Evolutionary conservation across 2,329 filamentous ascomycete species (phyloP).

Genomic region (Aquanectria penicillioides): DNA sequence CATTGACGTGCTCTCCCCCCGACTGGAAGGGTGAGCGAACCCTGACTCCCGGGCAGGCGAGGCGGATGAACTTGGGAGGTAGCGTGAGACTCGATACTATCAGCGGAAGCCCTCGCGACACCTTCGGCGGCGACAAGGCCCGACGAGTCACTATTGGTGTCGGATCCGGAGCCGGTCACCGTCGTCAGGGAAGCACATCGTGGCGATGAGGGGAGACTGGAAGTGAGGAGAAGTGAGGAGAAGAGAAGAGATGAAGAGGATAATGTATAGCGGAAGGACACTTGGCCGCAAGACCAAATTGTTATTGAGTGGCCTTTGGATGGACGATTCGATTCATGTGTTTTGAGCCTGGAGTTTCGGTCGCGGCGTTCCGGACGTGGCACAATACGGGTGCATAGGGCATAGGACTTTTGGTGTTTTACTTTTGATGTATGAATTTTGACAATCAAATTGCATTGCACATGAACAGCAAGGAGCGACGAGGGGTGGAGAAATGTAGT

Average conservation of each 20-base stretch:
- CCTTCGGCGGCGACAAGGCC: constrained; percentile 37
- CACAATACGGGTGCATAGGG: constrained; percentile 7
- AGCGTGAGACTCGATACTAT: constrained; percentile 47
- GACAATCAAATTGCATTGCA: constrained; percentile 7
- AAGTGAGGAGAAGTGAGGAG: not conserved
- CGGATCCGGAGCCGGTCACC: constrained; percentile 40
- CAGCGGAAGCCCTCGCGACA: constrained; percentile 38
- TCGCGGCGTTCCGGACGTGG: constrained; percentile 7
- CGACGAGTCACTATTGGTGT: constrained; percentile 52
- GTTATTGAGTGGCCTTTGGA: constrained; percentile 32
- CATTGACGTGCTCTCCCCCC: constrained; percentile 62
- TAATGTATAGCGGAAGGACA: too few species aligned
- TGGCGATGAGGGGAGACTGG: constrained; percentile 42
- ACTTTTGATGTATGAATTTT: constrained; percentile 19
- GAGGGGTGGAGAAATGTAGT: too few species aligned
- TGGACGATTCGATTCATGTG: constrained; percentile 28
- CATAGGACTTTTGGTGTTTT: constrained; percentile 4
- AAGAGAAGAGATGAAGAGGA: too few species aligned
- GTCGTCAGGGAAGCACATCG: constrained; percentile 44
- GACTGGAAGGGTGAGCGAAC: constrained; percentile 50
- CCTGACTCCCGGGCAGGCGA: constrained; percentile 65
- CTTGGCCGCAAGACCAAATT: constrained; percentile 23
- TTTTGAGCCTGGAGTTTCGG: constrained; percentile 34
- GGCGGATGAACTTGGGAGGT: constrained; percentile 65
- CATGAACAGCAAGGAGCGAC: too few species aligned